These are phyloP conservation scores for Lentithecium fluviatile DNA, from an alignment of 495 filamentous ascomycete species.

Conservation along the genomic window DNA sequence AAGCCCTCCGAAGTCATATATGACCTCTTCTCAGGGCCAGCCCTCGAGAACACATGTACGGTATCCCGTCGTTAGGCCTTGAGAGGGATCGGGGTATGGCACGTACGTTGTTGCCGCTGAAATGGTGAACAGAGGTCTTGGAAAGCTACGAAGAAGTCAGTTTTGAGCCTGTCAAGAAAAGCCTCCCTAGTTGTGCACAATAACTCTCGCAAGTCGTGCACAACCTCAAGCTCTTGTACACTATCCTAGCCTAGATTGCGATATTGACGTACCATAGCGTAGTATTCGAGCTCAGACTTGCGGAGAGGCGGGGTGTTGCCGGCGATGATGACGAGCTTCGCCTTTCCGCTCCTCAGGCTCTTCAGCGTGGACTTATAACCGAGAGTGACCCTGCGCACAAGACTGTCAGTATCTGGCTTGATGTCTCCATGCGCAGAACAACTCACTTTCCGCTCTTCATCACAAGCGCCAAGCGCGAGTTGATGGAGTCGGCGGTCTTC, in stretches of 20 bases:
- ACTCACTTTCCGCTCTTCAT: constrained; percentile 85
- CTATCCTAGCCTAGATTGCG: too few relatives aligned
- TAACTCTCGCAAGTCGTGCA: too few relatives aligned
- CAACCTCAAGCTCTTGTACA: too few relatives aligned
- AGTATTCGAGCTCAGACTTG: constrained; percentile 86
- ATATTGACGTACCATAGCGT: constrained; percentile 10
- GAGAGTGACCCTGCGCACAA: constrained; percentile 63
- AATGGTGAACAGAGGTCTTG: constrained; percentile 95
- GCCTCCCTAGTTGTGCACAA: too few relatives aligned
- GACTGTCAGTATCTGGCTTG: not conserved
- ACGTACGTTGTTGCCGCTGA: constrained; percentile 96
- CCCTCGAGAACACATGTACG: constrained; percentile 37
- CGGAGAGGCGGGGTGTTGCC: constrained; percentile 94
- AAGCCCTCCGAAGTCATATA: constrained; percentile 80
- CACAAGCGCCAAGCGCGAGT: constrained; percentile 79
- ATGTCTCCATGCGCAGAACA: not conserved
- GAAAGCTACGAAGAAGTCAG: constrained; percentile 61
- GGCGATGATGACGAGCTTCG: constrained; percentile 68
- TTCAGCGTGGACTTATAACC: constrained; percentile 98
- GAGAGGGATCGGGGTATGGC: constrained; percentile 30
- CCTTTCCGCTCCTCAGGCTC: constrained; percentile 82
- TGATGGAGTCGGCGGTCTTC: constrained; percentile 89
- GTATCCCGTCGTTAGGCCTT: constrained; percentile 35
- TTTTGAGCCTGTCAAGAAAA: not conserved
- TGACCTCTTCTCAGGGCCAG: constrained; percentile 77